Evolutionary conservation across 495 filamentous ascomycete genomes (phyloP).

Genomic region (Aspergillus ellipticus): DNA sequence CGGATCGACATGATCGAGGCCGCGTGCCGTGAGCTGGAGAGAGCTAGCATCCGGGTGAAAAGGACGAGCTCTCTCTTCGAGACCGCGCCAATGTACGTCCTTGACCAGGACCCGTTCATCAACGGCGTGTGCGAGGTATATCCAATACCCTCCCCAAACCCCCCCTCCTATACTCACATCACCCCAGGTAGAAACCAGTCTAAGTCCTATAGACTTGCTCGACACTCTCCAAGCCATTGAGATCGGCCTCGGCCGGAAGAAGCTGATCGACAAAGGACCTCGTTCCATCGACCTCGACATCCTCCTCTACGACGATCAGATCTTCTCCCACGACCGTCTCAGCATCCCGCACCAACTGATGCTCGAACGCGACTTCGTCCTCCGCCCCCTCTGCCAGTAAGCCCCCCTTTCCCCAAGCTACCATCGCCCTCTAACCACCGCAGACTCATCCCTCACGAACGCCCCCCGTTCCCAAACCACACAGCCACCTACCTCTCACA

Average conservation of each 20-base stretch:
- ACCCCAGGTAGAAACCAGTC: slow-evolving; percentile 71
- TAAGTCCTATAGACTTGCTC: slow-evolving; percentile 71
- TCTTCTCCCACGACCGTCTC: slow-evolving; percentile 63
- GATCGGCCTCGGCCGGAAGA: slow-evolving; percentile 68
- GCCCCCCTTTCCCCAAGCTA: slow-evolving; percentile 12
- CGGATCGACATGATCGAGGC: slow-evolving; percentile 76
- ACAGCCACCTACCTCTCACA: slow-evolving; percentile 44
- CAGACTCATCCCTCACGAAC: slow-evolving; percentile 62
- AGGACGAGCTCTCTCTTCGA: slow-evolving; percentile 89
- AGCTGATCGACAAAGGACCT: slow-evolving; percentile 88
- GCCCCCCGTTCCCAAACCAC: slow-evolving; percentile 38
- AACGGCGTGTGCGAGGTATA: slow-evolving; percentile 91
- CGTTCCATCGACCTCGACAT: slow-evolving; percentile 94
- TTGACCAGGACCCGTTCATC: slow-evolving; percentile 81
- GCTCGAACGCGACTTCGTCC: slow-evolving; percentile 88
- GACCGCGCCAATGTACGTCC: slow-evolving; percentile 93
- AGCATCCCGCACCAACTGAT: slow-evolving; percentile 83
- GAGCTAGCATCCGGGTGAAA: slow-evolving; percentile 64
- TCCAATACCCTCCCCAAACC: not conserved
- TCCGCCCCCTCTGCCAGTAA: slow-evolving; percentile 84
- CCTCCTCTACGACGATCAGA: slow-evolving; percentile 73
- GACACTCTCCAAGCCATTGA: slow-evolving; percentile 82
- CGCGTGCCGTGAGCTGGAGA: slow-evolving; percentile 73
- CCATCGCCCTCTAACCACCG: not conserved
- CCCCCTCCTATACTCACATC: slow-evolving; percentile 6